These are phyloP conservation scores for Asterionellopsis glacialis DNA, from an alignment of 108 stramenopile genomes.

Conservation along the genomic window DNA sequence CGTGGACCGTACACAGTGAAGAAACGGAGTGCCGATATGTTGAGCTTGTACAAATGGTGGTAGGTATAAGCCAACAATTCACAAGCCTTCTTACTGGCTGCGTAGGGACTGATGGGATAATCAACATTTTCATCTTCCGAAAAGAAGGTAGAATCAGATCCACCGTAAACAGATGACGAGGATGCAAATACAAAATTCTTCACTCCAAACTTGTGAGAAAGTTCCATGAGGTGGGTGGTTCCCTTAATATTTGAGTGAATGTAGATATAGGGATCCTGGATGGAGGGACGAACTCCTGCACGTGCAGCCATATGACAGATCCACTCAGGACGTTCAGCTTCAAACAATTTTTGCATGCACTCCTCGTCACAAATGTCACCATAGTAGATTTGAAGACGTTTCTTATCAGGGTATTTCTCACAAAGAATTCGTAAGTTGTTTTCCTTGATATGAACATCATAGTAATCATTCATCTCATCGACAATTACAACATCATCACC, in stretches of 20 bases:
- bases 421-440: conserved; percentile 69
- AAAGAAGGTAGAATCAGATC: conserved; percentile 85
- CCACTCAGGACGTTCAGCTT: conserved; percentile 71
- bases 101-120: conserved; percentile 96
- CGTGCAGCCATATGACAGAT: conserved; percentile 98
- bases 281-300: conserved; percentile 89
- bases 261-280: conserved; percentile 97
- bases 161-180: conserved; percentile 93
- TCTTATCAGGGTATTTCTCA: conserved; percentile 28
- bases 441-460: conserved; percentile 90
- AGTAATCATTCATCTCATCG: conserved; percentile 99
- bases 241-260: conserved; percentile 95
- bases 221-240: conserved; percentile 92
- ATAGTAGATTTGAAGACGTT: conserved; percentile 55
- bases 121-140: conserved; percentile 94
- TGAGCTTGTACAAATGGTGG: conserved; percentile 92
- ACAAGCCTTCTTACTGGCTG: conserved; percentile 96
- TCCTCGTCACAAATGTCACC: conserved; percentile 94
- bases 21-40: conserved; percentile 92
- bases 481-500: conserved; percentile 95
- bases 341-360: conserved; percentile 78
- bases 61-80: conserved; percentile 97
- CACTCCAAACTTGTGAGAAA: conserved; percentile 73
- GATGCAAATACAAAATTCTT: conserved; percentile 97
- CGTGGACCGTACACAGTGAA: conserved; percentile 97